Evolutionary conservation across 192 early-diverging fungal species (phyloP).

Genomic region (Dissophora globulifera): DNA sequence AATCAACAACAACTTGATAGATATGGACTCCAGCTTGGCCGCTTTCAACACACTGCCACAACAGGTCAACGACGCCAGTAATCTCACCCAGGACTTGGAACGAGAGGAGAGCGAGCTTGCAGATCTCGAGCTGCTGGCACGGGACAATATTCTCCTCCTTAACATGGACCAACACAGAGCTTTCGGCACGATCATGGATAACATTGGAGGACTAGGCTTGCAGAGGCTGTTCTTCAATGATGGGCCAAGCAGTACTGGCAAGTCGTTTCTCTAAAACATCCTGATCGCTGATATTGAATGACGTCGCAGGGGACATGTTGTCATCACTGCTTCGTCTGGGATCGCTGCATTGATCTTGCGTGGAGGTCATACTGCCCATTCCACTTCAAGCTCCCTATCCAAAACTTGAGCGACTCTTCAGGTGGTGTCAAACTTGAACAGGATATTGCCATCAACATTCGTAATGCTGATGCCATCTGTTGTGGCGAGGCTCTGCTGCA

Average conservation of each 20-base stretch:
- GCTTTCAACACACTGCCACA: background rate
- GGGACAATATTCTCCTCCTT: background rate
- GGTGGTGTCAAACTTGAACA: slow-evolving; percentile 10
- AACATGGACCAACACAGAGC: slow-evolving; percentile 6
- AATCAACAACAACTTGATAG: background rate
- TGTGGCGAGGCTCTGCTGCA: slow-evolving; percentile 54
- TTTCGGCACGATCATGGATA: slow-evolving; percentile 2
- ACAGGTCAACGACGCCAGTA: background rate
- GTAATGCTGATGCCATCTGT: slow-evolving; percentile 15
- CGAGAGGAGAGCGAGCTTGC: background rate
- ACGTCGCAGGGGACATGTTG: background rate
- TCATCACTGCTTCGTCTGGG: slow-evolving; percentile 38
- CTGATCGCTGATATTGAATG: slow-evolving; percentile 13
- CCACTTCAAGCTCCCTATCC: slow-evolving; percentile 44
- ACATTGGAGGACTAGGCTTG: background rate
- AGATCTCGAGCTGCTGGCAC: background rate
- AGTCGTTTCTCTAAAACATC: slow-evolving; percentile 31
- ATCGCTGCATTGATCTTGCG: slow-evolving; percentile 40
- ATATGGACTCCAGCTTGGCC: background rate
- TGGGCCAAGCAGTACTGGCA: slow-evolving; percentile 28
- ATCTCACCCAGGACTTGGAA: background rate
- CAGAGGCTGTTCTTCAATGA: slow-evolving; percentile 15
- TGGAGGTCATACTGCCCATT: slow-evolving; percentile 40
- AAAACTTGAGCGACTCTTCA: background rate
- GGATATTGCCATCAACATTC: background rate